phyloP scores from a whole-genome alignment of 129 eudicot genomes.

The Helianthus annuus region DNA sequence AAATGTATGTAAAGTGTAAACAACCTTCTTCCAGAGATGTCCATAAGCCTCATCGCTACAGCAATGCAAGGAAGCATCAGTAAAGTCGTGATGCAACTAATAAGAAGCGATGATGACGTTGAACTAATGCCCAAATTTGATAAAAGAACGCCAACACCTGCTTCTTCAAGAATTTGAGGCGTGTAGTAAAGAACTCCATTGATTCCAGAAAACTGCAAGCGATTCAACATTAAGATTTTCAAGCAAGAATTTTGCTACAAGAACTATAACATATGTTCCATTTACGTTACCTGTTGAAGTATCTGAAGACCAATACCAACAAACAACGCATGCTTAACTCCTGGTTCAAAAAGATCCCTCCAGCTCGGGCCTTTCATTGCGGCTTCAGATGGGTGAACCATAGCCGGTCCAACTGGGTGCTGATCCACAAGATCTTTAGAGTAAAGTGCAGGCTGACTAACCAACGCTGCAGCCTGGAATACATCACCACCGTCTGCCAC shows the following conservation, averaged over 20 bases:
- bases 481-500: slow-evolving; percentile 39
- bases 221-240: background rate
- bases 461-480: slow-evolving; percentile 46
- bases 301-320: slow-evolving; percentile 48
- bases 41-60: slow-evolving; percentile 96
- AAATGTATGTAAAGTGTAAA: slow-evolving; percentile 6
- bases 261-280: background rate
- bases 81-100: slow-evolving; percentile 75
- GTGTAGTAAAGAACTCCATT: slow-evolving; percentile 97
- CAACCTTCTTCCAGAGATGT: slow-evolving; percentile 72
- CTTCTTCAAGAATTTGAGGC: slow-evolving; percentile 95
- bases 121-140: slow-evolving; percentile 72
- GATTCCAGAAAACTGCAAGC: slow-evolving; percentile 89
- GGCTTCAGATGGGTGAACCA: slow-evolving; percentile 43
- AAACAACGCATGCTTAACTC: slow-evolving; percentile 45
- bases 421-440: slow-evolving; percentile 43
- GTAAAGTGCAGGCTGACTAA: slow-evolving; percentile 43
- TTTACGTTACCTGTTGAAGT: slow-evolving; percentile 49
- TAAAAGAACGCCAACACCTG: slow-evolving; percentile 83
- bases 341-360: slow-evolving; percentile 46
- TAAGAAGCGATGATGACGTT: slow-evolving; percentile 76
- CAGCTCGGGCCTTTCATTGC: slow-evolving; percentile 40
- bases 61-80: slow-evolving; percentile 94
- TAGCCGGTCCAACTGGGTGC: slow-evolving; percentile 42
- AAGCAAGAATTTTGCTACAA: background rate